Conservation (phyloP, 306 rosid genomes). For the Rubus idaeus region DNA sequence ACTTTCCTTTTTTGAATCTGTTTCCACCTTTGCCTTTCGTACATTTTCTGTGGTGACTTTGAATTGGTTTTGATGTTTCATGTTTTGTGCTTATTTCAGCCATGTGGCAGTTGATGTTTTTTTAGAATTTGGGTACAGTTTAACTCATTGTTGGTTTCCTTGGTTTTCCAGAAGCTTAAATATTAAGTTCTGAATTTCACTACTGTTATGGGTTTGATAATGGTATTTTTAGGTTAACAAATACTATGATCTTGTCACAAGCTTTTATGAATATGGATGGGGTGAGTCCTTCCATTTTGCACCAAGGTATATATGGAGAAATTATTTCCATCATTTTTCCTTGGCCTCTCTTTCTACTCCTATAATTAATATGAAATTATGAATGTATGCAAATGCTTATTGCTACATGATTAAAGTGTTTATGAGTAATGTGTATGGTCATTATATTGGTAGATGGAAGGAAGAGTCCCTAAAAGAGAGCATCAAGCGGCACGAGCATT, state of each 20-base stretch:
- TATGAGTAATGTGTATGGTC: neutral
- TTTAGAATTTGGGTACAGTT: no score
- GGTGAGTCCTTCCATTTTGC: neutral
- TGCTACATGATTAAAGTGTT: neutral
- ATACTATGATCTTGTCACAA: constrained; percentile 84
- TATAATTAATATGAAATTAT: no score
- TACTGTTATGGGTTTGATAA: no score
- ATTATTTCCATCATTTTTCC: neutral
- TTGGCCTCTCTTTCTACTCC: neutral
- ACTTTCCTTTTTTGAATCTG: no score
- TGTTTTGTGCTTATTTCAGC: no score
- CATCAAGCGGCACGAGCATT: neutral
- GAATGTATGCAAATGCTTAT: neutral
- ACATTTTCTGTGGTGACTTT: no score
- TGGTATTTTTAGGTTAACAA: constrained; percentile 70
- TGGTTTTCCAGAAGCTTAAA: no score
- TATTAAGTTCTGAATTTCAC: no score
- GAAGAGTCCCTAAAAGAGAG: neutral
- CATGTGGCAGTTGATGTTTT: no score
- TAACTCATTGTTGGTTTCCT: no score
- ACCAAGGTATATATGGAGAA: neutral
- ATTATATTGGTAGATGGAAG: neutral
- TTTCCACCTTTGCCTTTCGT: no score
- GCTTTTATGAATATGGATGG: constrained; percentile 97
- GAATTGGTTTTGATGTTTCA: no score